These are phyloP conservation scores for Candida saitoana DNA, from an alignment of 805 yeast species.

Conservation along the genomic window DNA sequence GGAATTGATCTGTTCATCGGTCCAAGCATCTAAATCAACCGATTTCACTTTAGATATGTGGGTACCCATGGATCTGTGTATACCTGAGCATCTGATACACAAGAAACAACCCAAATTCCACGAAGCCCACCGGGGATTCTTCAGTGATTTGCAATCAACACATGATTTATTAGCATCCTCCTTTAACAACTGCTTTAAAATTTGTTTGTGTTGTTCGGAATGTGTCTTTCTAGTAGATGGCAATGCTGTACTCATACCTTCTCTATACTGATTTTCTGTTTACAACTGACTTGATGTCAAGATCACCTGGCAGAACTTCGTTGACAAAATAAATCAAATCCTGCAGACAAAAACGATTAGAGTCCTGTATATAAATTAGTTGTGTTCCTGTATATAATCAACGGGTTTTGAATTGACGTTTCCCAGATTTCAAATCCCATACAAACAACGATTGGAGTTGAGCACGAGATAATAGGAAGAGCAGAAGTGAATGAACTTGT, in stretches of 20 bases:
- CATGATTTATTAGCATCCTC: constrained; percentile 77
- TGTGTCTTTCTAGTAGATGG: constrained; percentile 44
- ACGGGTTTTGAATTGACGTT: neutral
- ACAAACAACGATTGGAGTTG: too few species aligned
- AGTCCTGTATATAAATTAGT: too few species aligned
- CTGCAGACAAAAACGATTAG: too few species aligned
- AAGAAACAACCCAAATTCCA: constrained; percentile 93
- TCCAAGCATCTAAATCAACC: constrained; percentile 95
- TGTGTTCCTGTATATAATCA: neutral
- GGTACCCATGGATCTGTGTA: constrained; percentile 92
- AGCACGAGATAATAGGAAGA: too few species aligned
- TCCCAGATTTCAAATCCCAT: too few species aligned
- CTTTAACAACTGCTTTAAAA: constrained; percentile 67
- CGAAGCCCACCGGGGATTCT: constrained; percentile 96
- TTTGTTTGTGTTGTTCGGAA: constrained; percentile 59
- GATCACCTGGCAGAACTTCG: neutral
- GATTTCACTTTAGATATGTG: constrained; percentile 91
- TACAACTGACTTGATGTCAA: neutral
- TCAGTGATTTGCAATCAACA: constrained; percentile 86
- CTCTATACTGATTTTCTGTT: neutral
- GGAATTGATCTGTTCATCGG: constrained; percentile 80
- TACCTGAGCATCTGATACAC: constrained; percentile 93
- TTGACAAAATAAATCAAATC: neutral
- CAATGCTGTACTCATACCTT: constrained; percentile 21
- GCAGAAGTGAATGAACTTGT: constrained; percentile 2